A percentile compares a stretch with the other conserved stretches of the same genome.
Conservation (phyloP, 2,329 filamentous ascomycete species). For the Calonectria henricotiae region DNA sequence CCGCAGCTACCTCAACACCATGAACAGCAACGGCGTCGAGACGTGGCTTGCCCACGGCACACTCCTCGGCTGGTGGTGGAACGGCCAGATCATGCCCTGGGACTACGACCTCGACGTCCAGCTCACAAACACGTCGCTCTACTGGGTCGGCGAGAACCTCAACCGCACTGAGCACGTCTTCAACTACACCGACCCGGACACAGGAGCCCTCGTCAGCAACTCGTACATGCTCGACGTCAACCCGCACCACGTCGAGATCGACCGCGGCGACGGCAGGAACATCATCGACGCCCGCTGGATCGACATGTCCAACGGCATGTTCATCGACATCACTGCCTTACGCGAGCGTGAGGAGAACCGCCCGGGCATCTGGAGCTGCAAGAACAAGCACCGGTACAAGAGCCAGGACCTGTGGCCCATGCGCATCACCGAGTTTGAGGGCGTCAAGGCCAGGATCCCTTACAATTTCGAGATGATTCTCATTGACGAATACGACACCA, state of each 20-base stretch:
- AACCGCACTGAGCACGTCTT: slow-evolving; percentile 80
- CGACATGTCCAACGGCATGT: slow-evolving; percentile 82
- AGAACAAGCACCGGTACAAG: slow-evolving; percentile 83
- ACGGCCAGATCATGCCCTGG: slow-evolving; percentile 83
- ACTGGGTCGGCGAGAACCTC: slow-evolving; percentile 75
- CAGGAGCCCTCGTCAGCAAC: slow-evolving; percentile 59
- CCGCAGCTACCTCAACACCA: slow-evolving; percentile 80
- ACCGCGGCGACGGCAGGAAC: slow-evolving; percentile 79
- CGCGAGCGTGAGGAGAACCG: slow-evolving; percentile 74
- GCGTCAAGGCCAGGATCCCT: slow-evolving; percentile 79
- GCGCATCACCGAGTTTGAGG: slow-evolving; percentile 82
- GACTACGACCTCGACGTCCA: slow-evolving; percentile 90
- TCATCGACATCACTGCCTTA: slow-evolving; percentile 87
- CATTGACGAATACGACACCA: slow-evolving; percentile 76
- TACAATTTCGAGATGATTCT: slow-evolving; percentile 78
- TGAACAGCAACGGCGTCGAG: slow-evolving; percentile 77
- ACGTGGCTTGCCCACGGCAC: slow-evolving; percentile 93
- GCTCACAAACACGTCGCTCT: slow-evolving; percentile 78
- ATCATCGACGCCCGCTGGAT: slow-evolving; percentile 91
- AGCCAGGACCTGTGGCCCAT: slow-evolving; percentile 84
- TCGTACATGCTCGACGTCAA: slow-evolving; percentile 85
- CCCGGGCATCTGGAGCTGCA: slow-evolving; percentile 83
- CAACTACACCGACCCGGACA: slow-evolving; percentile 62
- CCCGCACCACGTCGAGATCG: slow-evolving; percentile 75
- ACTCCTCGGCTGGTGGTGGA: slow-evolving; percentile 93